These are phyloP conservation scores for Phytopythium montanum DNA, from an alignment of 352 stramenopile genomes.

Conservation along the genomic window DNA sequence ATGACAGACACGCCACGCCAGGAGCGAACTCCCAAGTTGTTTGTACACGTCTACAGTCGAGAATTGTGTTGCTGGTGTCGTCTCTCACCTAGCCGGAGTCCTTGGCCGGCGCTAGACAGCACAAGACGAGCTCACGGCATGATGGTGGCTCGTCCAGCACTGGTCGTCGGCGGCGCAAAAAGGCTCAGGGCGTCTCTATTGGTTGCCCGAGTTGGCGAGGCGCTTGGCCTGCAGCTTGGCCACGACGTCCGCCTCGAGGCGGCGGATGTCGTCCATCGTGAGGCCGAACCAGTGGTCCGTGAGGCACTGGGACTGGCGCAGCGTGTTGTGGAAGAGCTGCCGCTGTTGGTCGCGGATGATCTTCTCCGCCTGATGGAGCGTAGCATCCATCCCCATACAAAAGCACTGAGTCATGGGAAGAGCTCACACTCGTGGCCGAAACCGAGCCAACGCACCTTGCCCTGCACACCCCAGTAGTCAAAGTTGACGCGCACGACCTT, in stretches of 20 bases:
- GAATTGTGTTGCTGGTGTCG: neutral
- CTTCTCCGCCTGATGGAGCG: slow-evolving; percentile 53
- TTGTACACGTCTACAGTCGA: slow-evolving; percentile 3
- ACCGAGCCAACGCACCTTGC: slow-evolving; percentile 39
- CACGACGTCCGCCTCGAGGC: slow-evolving; percentile 67
- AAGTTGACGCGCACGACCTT: slow-evolving; percentile 87
- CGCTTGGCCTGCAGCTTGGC: slow-evolving; percentile 78
- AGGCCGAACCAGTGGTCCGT: slow-evolving; percentile 83
- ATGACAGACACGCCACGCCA: neutral
- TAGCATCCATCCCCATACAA: neutral
- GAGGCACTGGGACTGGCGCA: slow-evolving; percentile 67
- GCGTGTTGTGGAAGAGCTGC: slow-evolving; percentile 73
- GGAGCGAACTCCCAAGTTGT: neutral
- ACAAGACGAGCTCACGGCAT: neutral
- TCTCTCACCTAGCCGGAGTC: neutral
- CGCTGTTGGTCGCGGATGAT: slow-evolving; percentile 82
- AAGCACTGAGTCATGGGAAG: neutral
- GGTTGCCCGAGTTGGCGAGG: slow-evolving; percentile 33
- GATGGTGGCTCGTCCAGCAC: neutral
- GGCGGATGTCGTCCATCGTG: slow-evolving; percentile 83
- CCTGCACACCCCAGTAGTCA: slow-evolving; percentile 84
- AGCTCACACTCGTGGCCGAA: neutral
- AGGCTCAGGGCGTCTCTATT: slow-evolving; percentile 21
- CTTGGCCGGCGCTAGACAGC: neutral
- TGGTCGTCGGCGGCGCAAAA: neutral